phyloP scores from a whole-genome alignment of 1,284 basidiomycete species.

The Pseudozyma pruni region DNA sequence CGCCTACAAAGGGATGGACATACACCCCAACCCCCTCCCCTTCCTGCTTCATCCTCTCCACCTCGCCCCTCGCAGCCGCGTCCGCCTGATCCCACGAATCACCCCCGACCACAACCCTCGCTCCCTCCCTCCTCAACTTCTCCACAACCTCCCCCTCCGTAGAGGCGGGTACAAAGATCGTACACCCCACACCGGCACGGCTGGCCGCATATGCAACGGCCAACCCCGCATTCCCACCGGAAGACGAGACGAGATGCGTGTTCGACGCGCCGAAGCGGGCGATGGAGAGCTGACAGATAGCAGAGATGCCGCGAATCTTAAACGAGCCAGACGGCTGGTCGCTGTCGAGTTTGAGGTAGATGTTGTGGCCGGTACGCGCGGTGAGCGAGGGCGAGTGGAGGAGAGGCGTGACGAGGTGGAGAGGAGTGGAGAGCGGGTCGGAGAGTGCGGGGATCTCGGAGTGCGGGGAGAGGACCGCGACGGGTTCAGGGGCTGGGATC shows the following conservation, averaged over 20 bases:
- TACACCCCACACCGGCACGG: constrained; percentile 49
- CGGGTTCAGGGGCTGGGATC: neutral
- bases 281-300: constrained; percentile 21
- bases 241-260: constrained; percentile 59
- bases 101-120: constrained; percentile 36
- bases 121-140: constrained; percentile 44
- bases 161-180: constrained; percentile 57
- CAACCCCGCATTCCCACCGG: constrained; percentile 67
- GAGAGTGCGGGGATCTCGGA: neutral
- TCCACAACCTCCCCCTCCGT: constrained; percentile 44
- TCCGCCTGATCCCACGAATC: constrained; percentile 45
- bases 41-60: constrained; percentile 9
- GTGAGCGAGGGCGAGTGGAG: constrained; percentile 21
- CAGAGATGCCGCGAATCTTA: constrained; percentile 64
- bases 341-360: constrained; percentile 66
- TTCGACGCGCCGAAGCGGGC: neutral
- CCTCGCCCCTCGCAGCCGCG: constrained; percentile 28
- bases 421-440: neutral
- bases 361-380: constrained; percentile 27
- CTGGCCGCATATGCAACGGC: constrained; percentile 58
- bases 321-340: constrained; percentile 64
- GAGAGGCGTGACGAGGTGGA: constrained; percentile 21
- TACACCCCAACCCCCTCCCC: constrained; percentile 29
- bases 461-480: neutral
- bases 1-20: constrained; percentile 64